phyloP scores from a whole-genome alignment of 2,329 filamentous ascomycete species.

The Trichoderma sp. region DNA sequence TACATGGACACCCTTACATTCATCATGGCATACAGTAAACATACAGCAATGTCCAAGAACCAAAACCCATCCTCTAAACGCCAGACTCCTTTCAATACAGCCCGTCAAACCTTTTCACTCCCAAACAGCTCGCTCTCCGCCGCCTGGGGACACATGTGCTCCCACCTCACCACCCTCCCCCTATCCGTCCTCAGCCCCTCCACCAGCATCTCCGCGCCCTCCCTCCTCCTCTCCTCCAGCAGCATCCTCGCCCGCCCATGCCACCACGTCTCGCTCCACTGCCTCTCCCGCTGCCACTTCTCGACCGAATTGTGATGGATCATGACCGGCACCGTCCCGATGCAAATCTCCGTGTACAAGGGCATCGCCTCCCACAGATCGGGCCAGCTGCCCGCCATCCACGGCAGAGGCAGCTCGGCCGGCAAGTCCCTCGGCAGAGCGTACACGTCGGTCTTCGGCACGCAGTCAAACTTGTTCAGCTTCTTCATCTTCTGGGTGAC shows the following conservation, averaged over 20 bases:
- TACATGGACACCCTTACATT: background rate
- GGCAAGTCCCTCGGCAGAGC: conserved; percentile 19
- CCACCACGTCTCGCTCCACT: conserved; percentile 38
- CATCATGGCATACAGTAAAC: background rate
- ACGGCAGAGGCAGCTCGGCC: background rate
- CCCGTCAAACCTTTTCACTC: conserved; percentile 23
- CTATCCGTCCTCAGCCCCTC: conserved; percentile 31
- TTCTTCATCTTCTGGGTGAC: conserved; percentile 33
- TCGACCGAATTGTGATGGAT: conserved; percentile 37
- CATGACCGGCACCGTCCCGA: conserved; percentile 37
- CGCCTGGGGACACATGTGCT: conserved; percentile 34
- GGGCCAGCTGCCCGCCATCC: conserved; percentile 21
- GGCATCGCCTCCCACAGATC: conserved; percentile 35
- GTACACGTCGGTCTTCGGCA: conserved; percentile 28
- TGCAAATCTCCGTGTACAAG: conserved; percentile 38
- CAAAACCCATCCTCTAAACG: background rate
- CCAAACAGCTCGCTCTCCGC: conserved; percentile 35
- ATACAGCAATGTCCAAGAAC: background rate
- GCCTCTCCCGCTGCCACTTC: conserved; percentile 31
- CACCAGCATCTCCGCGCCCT: conserved; percentile 29
- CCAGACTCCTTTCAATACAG: background rate
- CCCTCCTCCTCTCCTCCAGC: conserved; percentile 29
- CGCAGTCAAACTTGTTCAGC: conserved; percentile 33
- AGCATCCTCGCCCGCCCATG: conserved; percentile 30
- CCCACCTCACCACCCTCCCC: conserved; percentile 32